These are phyloP conservation scores for Nicotiana otophora DNA, from an alignment of 257 asterid species.

Conservation along the genomic window DNA sequence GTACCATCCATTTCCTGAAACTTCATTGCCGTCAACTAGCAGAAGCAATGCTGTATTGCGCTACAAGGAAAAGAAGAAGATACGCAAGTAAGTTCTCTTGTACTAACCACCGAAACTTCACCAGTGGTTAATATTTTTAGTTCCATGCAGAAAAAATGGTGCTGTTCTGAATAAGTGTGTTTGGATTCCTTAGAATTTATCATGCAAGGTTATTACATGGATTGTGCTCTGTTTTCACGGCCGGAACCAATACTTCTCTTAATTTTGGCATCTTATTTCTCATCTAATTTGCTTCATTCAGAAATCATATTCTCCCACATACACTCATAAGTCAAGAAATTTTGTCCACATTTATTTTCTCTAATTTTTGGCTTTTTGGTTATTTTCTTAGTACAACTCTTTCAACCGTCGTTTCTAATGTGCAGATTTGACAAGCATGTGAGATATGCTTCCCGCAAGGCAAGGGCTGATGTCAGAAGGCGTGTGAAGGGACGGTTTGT, in stretches of 20 bases:
- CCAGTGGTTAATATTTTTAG: not conserved
- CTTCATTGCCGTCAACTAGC: conserved; percentile 32
- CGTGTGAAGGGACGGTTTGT: conserved; percentile 78
- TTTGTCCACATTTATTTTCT: not conserved
- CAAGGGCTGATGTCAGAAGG: conserved; percentile 62
- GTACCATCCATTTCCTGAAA: conserved; percentile 21
- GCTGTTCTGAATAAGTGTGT: not conserved
- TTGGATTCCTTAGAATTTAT: not conserved
- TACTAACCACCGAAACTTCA: not conserved
- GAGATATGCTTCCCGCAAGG: conserved; percentile 64
- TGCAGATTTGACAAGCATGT: conserved; percentile 54
- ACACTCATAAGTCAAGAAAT: not conserved
- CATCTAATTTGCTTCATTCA: not conserved
- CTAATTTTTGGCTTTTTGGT: not conserved
- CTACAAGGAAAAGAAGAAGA: conserved; percentile 62
- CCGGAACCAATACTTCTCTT: not conserved
- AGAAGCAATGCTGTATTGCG: conserved; percentile 60
- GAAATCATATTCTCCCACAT: not conserved
- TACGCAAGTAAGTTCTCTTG: conserved; percentile 49
- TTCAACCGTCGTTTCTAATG: not conserved
- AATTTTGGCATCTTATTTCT: not conserved
- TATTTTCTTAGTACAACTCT: not conserved
- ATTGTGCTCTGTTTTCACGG: not conserved
- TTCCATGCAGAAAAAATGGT: not conserved
- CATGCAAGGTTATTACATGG: not conserved